These are phyloP conservation scores for Coriolopsis trogii DNA, from an alignment of 1,284 basidiomycete genomes.

Conservation along the genomic window DNA sequence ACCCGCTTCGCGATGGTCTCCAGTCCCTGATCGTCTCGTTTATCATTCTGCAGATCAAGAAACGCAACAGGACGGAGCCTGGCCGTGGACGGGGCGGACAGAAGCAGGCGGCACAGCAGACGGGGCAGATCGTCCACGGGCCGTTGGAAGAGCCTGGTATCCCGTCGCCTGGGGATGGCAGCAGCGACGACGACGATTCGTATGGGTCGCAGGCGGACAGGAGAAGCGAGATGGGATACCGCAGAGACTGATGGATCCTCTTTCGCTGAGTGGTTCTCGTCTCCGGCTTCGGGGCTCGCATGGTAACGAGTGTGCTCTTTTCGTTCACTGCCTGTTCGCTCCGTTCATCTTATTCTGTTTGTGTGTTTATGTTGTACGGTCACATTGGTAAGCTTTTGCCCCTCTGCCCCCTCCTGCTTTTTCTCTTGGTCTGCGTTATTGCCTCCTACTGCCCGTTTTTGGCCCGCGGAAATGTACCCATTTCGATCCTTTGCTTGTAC, in stretches of 20 bases:
- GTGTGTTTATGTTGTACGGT: constrained; percentile 6
- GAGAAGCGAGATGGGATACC: constrained; percentile 35
- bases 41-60: constrained; percentile 39
- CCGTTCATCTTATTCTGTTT: not conserved
- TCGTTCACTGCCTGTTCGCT: not conserved
- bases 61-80: constrained; percentile 38
- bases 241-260: constrained; percentile 23
- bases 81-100: constrained; percentile 25
- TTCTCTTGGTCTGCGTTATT: not conserved
- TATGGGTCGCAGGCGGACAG: constrained; percentile 38
- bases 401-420: not conserved
- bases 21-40: not conserved
- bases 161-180: constrained; percentile 33
- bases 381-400: not conserved
- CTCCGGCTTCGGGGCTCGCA: not conserved
- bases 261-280: constrained; percentile 4
- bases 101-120: constrained; percentile 10
- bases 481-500: not conserved
- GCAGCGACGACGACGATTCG: constrained; percentile 39
- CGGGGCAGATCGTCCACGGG: constrained; percentile 12
- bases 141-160: constrained; percentile 28
- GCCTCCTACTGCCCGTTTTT: not conserved
- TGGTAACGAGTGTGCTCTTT: not conserved
- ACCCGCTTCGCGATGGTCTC: not conserved
- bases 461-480: not conserved